Evolutionary conservation across 176 grass and related monocot genomes (phyloP), one percentile per base, ranked within the genome.

Genomic region (Pharus latifolius): DNA sequence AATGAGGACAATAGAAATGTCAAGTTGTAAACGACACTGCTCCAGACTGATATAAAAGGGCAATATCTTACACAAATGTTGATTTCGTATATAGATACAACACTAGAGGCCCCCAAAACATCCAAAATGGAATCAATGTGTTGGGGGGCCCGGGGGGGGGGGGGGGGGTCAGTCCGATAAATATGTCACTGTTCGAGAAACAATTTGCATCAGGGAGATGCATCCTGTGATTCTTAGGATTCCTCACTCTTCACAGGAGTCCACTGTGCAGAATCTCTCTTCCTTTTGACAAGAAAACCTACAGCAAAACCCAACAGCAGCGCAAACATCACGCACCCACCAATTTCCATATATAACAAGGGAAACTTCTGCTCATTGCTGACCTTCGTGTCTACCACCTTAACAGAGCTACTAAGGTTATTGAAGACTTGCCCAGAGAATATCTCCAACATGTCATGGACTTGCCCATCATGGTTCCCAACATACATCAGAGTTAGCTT

Each of bases 401-500:
- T 44, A 25, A 55, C 31, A 72, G n/a, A 17, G 8, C 30, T 30
- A 44, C 9, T 56, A n/a, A n/a, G n/a, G 3, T 38, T 38, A 32
- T 31, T 48, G 2, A 64, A 43, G 44, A 48, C 70, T 29, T 65
- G 63, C 10, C 67, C 84, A 60, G 84, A 93, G 60, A 94, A 83
- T 63, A 94, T 98, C 53, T 98, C 90, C 46, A 98, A 51, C n/a
- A 65, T 63, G 76, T 99, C 95, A 76, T 99, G 95, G 46, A 88
- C 74, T 74, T 88, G 81, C 14, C 95, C 95, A 54, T 99, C 95
- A 72, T 99, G 95, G 67, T 99, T 99, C 19, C 95, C 95, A 17
- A 94, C 59, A 19, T 99, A 99, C 5, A 30, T 78, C 16, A 99
- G 32, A 1, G 73, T 81, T 35, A 99, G 66, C 54, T 99, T 99